A percentile compares a stretch with the other conserved stretches of the same genome.
phyloP scores from a whole-genome alignment of 768 basidiomycete species.

The Lepiota venenata region DNA sequence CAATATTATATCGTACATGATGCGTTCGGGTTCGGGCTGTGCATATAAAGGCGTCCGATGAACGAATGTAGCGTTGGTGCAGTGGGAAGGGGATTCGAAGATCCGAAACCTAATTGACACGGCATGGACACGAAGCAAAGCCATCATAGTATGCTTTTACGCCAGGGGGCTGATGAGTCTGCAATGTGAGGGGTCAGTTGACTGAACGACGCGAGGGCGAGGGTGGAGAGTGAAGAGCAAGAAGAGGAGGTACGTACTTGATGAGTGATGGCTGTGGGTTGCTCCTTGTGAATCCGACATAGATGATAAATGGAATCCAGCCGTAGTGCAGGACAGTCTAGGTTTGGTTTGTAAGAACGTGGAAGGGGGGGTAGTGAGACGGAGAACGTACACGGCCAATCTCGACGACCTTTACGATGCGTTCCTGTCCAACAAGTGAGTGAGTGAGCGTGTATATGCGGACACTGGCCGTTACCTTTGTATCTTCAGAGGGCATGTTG shows the following conservation, averaged over 20 bases:
- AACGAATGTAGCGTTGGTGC: neutral
- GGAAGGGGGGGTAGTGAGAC: neutral
- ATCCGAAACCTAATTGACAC: neutral
- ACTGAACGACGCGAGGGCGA: neutral
- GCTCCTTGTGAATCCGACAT: slow-evolving; percentile 89
- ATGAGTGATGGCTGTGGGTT: slow-evolving; percentile 94
- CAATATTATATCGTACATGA: slow-evolving; percentile 12
- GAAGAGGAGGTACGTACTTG: slow-evolving; percentile 60
- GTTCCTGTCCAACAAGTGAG: slow-evolving; percentile 50
- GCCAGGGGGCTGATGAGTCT: slow-evolving; percentile 95
- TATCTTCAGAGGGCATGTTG: slow-evolving; percentile 86
- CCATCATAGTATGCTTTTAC: slow-evolving; percentile 30
- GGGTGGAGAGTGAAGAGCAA: no score
- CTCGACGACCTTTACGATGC: slow-evolving; percentile 78
- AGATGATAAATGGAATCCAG: slow-evolving; percentile 97
- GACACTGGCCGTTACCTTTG: slow-evolving; percentile 56
- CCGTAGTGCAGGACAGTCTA: slow-evolving; percentile 91
- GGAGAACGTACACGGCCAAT: slow-evolving; percentile 65
- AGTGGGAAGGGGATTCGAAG: slow-evolving; percentile 12
- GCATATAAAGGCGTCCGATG: neutral
- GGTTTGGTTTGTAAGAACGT: neutral
- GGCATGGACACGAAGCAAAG: no score
- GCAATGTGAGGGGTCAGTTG: slow-evolving; percentile 13
- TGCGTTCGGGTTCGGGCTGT: slow-evolving; percentile 4
- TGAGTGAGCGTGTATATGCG: neutral